These are phyloP conservation scores for Aureobasidium namibiae DNA, from an alignment of 2,329 filamentous ascomycete genomes.

Conservation along the genomic window DNA sequence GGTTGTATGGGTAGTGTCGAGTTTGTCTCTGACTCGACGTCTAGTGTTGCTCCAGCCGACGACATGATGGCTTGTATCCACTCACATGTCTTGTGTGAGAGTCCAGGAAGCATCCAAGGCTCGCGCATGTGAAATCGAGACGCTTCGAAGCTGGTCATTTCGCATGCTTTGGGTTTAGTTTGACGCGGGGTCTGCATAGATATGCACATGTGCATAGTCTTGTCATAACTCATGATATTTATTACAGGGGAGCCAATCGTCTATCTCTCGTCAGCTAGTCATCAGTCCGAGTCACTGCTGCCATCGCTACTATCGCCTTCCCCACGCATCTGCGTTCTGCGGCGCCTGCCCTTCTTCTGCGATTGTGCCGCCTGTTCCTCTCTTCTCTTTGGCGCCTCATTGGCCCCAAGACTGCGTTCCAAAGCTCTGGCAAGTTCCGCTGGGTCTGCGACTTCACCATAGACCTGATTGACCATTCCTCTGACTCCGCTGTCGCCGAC, in stretches of 20 bases:
- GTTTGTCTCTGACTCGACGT: not conserved
- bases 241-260: not conserved
- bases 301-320: constrained; percentile 1
- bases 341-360: not conserved
- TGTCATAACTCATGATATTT: constrained; percentile 6
- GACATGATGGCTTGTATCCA: not conserved
- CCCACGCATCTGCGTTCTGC: not conserved
- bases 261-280: not conserved
- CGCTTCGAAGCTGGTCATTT: not conserved
- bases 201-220: not conserved
- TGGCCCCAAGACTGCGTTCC: constrained; percentile 25
- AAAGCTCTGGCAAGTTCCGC: constrained; percentile 28
- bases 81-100: not conserved
- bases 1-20: not conserved
- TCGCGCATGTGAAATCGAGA: constrained; percentile 1
- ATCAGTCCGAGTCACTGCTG: constrained; percentile 13
- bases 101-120: not conserved
- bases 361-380: not conserved
- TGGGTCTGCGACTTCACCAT: constrained; percentile 30
- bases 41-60: not conserved
- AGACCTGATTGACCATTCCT: constrained; percentile 55
- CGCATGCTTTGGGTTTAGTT: not conserved
- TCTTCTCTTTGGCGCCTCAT: not conserved
- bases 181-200: not conserved
- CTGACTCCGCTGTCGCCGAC: constrained; percentile 69